Evolutionary conservation across 2,329 filamentous ascomycete genomes (phyloP).

Genomic region (Cladophialophora yegresii): DNA sequence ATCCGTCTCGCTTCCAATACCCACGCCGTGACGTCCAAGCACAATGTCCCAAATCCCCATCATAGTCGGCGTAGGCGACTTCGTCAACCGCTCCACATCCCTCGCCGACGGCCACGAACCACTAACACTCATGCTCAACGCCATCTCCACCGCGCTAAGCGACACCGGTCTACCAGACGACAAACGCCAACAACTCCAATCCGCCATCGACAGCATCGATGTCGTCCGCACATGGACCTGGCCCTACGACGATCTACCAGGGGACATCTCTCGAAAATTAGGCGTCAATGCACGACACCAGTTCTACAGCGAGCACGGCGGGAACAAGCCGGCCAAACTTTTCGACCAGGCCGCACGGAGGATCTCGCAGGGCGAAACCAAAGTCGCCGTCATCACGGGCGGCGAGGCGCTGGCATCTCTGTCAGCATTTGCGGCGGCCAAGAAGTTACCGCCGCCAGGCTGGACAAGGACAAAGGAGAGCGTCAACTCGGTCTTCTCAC

Average conservation of each 20-base stretch:
- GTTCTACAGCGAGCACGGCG: slow-evolving; percentile 61
- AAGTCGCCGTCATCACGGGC: slow-evolving; percentile 62
- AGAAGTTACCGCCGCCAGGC: slow-evolving; percentile 59
- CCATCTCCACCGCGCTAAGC: slow-evolving; percentile 55
- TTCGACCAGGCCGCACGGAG: slow-evolving; percentile 65
- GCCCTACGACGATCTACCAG: slow-evolving; percentile 63
- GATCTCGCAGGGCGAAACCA: slow-evolving; percentile 56
- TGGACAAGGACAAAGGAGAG: slow-evolving; percentile 57
- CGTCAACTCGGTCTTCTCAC: slow-evolving; percentile 53
- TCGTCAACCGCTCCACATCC: slow-evolving; percentile 59
- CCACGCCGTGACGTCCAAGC: background rate
- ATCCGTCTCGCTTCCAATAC: background rate
- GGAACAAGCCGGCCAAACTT: slow-evolving; percentile 63
- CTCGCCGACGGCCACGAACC: slow-evolving; percentile 61
- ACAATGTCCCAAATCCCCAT: slow-evolving; percentile 47
- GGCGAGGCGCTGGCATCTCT: slow-evolving; percentile 66
- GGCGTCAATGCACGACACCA: slow-evolving; percentile 52
- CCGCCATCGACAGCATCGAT: slow-evolving; percentile 59
- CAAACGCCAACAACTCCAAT: slow-evolving; percentile 43
- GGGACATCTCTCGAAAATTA: slow-evolving; percentile 55
- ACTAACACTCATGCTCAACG: slow-evolving; percentile 59
- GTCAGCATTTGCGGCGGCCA: slow-evolving; percentile 54
- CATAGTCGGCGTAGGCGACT: slow-evolving; percentile 64
- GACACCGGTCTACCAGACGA: slow-evolving; percentile 49
- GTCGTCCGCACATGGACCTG: slow-evolving; percentile 67